Evolutionary conservation across 1,284 basidiomycete species (phyloP).

Genomic region (Tilletia caries): DNA sequence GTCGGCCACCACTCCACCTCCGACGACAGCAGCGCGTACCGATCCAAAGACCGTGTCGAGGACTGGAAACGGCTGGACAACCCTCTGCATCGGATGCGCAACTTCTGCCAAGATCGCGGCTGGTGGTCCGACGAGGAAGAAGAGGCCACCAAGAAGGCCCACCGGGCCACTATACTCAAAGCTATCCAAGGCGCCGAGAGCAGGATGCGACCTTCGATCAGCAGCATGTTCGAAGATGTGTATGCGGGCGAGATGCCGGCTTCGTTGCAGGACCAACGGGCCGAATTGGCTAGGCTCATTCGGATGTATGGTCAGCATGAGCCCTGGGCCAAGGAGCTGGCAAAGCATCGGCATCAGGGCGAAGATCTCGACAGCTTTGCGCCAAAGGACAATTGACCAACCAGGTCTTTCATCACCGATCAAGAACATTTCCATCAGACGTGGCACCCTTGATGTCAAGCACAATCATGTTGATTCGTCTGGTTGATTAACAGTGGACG

Average conservation of each 20-base stretch:
- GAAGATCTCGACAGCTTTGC: constrained; percentile 60
- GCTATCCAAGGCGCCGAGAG: constrained; percentile 76
- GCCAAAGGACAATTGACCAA: background rate
- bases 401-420: background rate
- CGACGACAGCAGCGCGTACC: constrained; percentile 86
- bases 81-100: constrained; percentile 76
- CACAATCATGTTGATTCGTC: too few species aligned
- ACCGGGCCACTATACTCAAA: constrained; percentile 71
- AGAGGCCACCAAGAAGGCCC: constrained; percentile 65
- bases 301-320: constrained; percentile 78
- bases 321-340: constrained; percentile 77
- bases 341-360: constrained; percentile 74
- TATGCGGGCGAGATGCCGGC: constrained; percentile 57
- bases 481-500: too few species aligned
- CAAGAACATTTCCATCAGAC: too few species aligned
- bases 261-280: constrained; percentile 66
- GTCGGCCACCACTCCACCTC: constrained; percentile 94
- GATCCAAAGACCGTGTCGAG: constrained; percentile 37
- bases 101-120: constrained; percentile 68
- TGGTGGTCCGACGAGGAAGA: constrained; percentile 83
- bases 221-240: constrained; percentile 80
- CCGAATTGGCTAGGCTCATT: constrained; percentile 70
- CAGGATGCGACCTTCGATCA: constrained; percentile 67
- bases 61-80: constrained; percentile 63
- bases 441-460: too few species aligned